Evolutionary conservation across 495 filamentous ascomycete species (phyloP), one percentile per base, ranked within the genome.

Genomic region (Entonaema liquescens): DNA sequence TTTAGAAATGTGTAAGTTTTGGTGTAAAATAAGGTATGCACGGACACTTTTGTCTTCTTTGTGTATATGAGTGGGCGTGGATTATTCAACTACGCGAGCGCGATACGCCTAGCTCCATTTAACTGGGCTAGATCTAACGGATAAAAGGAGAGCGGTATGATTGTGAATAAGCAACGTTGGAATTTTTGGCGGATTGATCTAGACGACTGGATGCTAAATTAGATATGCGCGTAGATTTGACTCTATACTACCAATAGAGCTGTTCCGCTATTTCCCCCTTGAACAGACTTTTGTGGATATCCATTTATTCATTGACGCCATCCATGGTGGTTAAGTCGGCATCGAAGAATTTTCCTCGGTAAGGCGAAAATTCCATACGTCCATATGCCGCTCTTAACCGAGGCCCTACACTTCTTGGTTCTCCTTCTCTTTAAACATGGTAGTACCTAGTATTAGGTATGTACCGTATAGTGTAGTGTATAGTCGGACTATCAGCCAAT

Each of bases 71-170:
- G 42, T 23, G 42, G 42, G 19, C 21, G 8, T 23, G 42, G 23
- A 47, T 47, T 68, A 75, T 75, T 75, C 69, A 74, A 74, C 69
- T 70, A 66, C 59, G 52, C 66, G 55, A 33, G 33, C 54, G 33
- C 12, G 19, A 40, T 26, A 38, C 54, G 2, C 11, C 11, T 33
- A 54, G 58, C 42, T 33, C 35, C 67, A 60, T 73, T 47, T 73
- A 73, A 75, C 70, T 68, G 67, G 65, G 50, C 70, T 56, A 12
- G 61, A 58, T 29, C 33, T 47, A 21, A 21, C 19, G 3, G 42
- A 9, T 47, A 9, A 19, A 2, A 13, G 42, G 42, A 47, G 42
- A 9, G 9, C 3, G 17, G 7, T 3, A 17, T 11, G 17, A 21
- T 8, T 8, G 42, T n/a, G 17, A 47, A 47, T 9, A 47, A 33